These are phyloP conservation scores for Metschnikowia proteae DNA, from an alignment of 805 yeast genomes.

Conservation along the genomic window DNA sequence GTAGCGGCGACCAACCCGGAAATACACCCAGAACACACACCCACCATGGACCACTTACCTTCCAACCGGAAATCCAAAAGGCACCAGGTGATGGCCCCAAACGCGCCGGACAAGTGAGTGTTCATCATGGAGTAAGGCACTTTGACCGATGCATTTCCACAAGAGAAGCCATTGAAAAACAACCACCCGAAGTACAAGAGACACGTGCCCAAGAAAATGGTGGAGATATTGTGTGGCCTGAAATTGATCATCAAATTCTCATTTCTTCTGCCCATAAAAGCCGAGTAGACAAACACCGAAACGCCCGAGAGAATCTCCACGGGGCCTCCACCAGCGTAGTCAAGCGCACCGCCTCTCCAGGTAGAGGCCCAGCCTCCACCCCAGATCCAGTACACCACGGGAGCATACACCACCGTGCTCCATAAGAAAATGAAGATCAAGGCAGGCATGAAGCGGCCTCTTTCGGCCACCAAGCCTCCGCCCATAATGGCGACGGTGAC, in stretches of 20 bases:
- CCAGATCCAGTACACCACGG: constrained; percentile 97
- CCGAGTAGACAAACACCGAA: constrained; percentile 83
- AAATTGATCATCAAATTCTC: constrained; percentile 78
- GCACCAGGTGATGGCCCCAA: constrained; percentile 92
- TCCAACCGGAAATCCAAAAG: constrained; percentile 83
- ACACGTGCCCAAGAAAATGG: constrained; percentile 84
- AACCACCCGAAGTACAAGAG: constrained; percentile 95
- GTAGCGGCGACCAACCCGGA: constrained; percentile 97
- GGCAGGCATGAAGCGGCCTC: constrained; percentile 85
- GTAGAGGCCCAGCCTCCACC: constrained; percentile 87
- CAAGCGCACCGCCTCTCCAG: constrained; percentile 81
- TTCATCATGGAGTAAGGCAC: constrained; percentile 90
- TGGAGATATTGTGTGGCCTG: constrained; percentile 91
- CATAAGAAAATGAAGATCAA: constrained; percentile 79
- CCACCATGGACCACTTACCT: constrained; percentile 90
- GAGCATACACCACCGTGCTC: constrained; percentile 91
- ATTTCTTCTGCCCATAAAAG: constrained; percentile 71
- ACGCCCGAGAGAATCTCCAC: constrained; percentile 92
- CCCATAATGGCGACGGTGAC: constrained; percentile 90
- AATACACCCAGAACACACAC: constrained; percentile 90
- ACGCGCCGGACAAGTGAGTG: constrained; percentile 83
- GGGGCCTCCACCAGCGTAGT: constrained; percentile 98
- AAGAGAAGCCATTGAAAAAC: constrained; percentile 90
- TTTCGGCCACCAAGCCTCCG: constrained; percentile 84
- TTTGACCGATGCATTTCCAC: constrained; percentile 74